Evolutionary conservation across 2,329 filamentous ascomycete species (phyloP).

Genomic region (Xylaria sp.): DNA sequence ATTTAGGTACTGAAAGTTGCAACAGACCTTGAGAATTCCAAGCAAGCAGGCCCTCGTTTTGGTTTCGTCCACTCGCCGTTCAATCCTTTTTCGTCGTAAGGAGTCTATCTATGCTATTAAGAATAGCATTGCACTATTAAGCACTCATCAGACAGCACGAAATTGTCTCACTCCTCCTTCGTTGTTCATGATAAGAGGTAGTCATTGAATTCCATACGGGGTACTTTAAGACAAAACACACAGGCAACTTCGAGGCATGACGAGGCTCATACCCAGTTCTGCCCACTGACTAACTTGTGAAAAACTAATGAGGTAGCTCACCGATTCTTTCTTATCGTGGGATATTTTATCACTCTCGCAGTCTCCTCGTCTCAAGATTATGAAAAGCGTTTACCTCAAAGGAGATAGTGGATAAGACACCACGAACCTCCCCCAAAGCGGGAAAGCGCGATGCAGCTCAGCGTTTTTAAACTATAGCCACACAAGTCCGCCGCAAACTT

Average conservation of each 20-base stretch:
- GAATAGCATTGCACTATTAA: neutral
- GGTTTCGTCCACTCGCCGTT: neutral
- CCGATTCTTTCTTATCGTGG: neutral
- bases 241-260: neutral
- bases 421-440: slow-evolving; percentile 14
- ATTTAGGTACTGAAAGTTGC: neutral
- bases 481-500: slow-evolving; percentile 5
- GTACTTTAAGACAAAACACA: neutral
- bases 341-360: neutral
- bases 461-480: neutral
- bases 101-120: neutral
- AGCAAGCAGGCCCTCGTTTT: neutral
- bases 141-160: neutral
- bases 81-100: neutral
- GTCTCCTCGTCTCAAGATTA: neutral
- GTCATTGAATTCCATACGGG: neutral
- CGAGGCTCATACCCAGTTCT: neutral
- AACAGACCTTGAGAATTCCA: neutral
- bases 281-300: neutral
- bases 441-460: slow-evolving; percentile 27
- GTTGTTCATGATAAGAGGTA: neutral
- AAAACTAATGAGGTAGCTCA: neutral
- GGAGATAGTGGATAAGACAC: neutral
- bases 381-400: neutral
- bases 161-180: neutral